Evolutionary conservation across 2,329 filamentous ascomycete species (phyloP).

Genomic region (Phaeophleospora eucalypticola): DNA sequence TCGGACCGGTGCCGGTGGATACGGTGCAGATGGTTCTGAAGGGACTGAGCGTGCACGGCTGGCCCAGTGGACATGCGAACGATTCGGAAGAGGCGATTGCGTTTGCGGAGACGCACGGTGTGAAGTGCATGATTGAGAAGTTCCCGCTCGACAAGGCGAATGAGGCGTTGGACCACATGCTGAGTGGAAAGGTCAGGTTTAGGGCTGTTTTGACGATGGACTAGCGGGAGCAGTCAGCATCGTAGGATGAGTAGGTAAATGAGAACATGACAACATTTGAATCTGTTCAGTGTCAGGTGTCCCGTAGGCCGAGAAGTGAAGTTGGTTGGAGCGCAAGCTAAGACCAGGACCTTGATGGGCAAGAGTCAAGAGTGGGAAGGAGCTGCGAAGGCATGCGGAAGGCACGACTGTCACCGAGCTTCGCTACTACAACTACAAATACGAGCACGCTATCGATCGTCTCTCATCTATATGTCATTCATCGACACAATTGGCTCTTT

Average conservation of each 20-base stretch:
- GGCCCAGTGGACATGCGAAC: conserved; percentile 51
- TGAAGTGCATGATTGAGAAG: conserved; percentile 52
- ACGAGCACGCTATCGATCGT: background rate
- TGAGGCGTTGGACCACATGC: conserved; percentile 50
- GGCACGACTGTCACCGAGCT: too few species aligned
- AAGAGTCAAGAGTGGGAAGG: too few species aligned
- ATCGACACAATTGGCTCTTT: too few species aligned
- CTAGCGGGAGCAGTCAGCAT: conserved; percentile 18
- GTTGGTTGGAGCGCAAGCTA: too few species aligned
- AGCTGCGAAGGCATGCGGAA: too few species aligned
- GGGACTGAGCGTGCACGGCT: conserved; percentile 47
- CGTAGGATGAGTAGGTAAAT: background rate
- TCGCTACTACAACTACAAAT: background rate
- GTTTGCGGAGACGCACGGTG: conserved; percentile 45
- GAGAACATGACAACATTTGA: too few species aligned
- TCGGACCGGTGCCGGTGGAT: conserved; percentile 43
- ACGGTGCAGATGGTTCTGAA: conserved; percentile 44
- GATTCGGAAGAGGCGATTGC: conserved; percentile 52
- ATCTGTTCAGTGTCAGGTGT: too few species aligned
- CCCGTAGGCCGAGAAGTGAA: too few species aligned
- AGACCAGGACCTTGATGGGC: too few species aligned
- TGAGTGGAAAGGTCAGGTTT: conserved; percentile 49
- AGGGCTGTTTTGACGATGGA: conserved; percentile 49
- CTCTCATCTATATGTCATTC: background rate
- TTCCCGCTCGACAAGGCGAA: conserved; percentile 50